Conservation (phyloP, 2,329 filamentous ascomycete species). For the Aspergillus eucalypticola region DNA sequence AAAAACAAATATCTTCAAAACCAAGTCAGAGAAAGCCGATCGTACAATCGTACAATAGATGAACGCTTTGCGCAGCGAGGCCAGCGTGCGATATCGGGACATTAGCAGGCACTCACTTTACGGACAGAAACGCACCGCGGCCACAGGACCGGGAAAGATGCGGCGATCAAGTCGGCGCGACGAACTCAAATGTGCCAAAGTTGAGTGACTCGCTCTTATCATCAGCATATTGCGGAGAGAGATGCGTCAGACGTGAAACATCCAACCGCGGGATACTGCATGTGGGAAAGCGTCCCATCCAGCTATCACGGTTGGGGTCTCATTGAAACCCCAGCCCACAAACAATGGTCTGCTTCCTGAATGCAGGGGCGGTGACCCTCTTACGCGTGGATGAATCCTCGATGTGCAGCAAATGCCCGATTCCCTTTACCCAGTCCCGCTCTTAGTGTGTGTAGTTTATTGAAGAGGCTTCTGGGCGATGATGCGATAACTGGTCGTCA, state of each 20-base stretch:
- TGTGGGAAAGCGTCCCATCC: background rate
- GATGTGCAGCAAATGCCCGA: background rate
- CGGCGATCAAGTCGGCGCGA: background rate
- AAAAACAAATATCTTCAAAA: background rate
- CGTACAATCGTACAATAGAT: background rate
- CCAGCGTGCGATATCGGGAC: background rate
- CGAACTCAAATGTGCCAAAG: background rate
- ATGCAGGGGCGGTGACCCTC: background rate
- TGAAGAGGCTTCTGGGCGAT: conserved; percentile 50
- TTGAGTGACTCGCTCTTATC: background rate
- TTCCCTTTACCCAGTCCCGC: conserved; percentile 3
- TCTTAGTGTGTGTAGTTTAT: conserved; percentile 7
- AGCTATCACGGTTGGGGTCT: background rate
- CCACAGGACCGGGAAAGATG: background rate
- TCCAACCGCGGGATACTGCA: no score
- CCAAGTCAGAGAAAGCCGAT: background rate
- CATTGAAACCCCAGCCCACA: background rate
- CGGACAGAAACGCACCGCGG: background rate
- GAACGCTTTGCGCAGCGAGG: background rate
- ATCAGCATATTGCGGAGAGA: background rate
- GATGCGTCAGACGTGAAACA: background rate
- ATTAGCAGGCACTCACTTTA: background rate
- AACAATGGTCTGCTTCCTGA: background rate
- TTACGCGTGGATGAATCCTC: background rate
- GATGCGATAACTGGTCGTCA: conserved; percentile 56